phyloP scores from a whole-genome alignment of 2,329 filamentous ascomycete genomes.

The Colletotrichum musicola region DNA sequence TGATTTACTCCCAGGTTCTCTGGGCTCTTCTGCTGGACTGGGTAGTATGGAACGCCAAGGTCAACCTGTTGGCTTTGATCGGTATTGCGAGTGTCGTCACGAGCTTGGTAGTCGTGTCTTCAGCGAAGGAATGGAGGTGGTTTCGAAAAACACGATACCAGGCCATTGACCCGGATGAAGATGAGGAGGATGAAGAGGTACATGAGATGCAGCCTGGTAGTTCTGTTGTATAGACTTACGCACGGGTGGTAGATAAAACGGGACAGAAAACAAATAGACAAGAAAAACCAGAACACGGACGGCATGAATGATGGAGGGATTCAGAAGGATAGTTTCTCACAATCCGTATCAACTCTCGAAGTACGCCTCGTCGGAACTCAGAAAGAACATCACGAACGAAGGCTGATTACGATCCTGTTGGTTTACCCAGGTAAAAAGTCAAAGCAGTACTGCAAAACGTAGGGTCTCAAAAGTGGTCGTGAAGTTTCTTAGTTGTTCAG shows the following conservation, averaged over 20 bases:
- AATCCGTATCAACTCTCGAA: too few relatives aligned
- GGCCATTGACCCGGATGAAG: neutral
- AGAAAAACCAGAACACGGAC: too few relatives aligned
- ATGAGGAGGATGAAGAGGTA: constrained; percentile 14
- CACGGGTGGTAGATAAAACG: neutral
- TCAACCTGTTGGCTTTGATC: constrained; percentile 20
- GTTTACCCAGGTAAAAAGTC: too few relatives aligned
- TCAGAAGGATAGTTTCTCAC: too few relatives aligned
- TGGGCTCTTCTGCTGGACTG: constrained; percentile 27
- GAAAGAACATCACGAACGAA: too few relatives aligned
- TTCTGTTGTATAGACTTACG: neutral
- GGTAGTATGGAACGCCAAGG: constrained; percentile 8
- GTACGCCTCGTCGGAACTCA: too few relatives aligned
- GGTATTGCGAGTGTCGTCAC: constrained; percentile 25
- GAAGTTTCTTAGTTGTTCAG: too few relatives aligned
- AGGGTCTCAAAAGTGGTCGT: too few relatives aligned
- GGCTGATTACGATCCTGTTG: too few relatives aligned
- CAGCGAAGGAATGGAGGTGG: constrained; percentile 27
- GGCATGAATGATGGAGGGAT: too few relatives aligned
- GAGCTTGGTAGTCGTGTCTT: constrained; percentile 17
- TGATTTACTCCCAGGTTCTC: constrained; percentile 30
- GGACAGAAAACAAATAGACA: neutral
- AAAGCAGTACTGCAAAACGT: too few relatives aligned
- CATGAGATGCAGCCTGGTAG: constrained; percentile 4
- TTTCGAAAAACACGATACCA: constrained; percentile 3